Evolutionary conservation across 306 rosid genomes (phyloP), one percentile per base, ranked within the genome.

Genomic region (Fragaria vesca): DNA sequence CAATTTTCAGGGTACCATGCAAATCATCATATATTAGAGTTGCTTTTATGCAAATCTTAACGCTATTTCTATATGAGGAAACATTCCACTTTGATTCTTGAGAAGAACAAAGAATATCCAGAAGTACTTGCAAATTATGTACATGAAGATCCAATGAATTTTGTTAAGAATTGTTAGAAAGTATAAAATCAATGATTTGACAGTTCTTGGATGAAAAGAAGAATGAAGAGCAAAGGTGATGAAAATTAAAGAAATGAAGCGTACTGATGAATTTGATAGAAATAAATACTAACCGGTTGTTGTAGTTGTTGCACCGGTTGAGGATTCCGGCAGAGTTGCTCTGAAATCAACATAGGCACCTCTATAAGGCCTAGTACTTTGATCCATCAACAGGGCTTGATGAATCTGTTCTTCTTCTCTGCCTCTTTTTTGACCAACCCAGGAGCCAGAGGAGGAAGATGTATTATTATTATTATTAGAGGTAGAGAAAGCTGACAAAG

Each of bases 401-500:
- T 40, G 43, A 6, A 61, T 17, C 4, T 85, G 82, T 40, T 40
- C 43, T 48, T 87, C 84, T 30, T 89, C 92, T 63, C 98, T 93
- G 54, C 86, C 84, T 83, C 97, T 80, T 52, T 93, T 93, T 1
- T 93, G 95, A 0, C 98, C 93, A 73, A 51, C 66, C 88, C 87
- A 77, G 69, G 42, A 46, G 88, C 62, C 78, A 66, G 88, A 72
- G 16, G 63, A 46, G 12, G 87, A 55, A 55, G 89, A n/a, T 32
- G 78, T 24, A 15, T 13, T 30, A 32, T 26, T 43, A 2, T 48
- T 28, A 63, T 11, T 65, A 65, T 32, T 30, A 54, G 32, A 40
- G 2, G 46, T 43, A 38, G 83, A 38, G 45, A 71, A 77, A 61
- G 80, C 54, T 54, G 85, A 78, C 74, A 80, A 54, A 81, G 32